Conservation (phyloP, 1,284 basidiomycete genomes). For the Malassezia arunalokei region DNA sequence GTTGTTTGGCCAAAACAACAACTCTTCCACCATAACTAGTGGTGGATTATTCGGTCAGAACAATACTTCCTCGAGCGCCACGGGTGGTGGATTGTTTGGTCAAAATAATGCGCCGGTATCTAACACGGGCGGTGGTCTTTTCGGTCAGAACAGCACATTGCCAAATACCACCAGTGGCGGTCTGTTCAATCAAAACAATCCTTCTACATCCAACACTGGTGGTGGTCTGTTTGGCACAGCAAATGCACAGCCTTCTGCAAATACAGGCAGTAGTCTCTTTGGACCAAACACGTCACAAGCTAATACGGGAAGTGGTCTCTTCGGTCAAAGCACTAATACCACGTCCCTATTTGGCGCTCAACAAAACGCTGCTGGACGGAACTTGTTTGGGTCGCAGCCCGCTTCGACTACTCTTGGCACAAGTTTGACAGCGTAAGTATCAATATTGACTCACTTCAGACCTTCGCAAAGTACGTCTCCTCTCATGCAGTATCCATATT, state of each 20-base stretch:
- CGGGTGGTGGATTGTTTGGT: constrained; percentile 2
- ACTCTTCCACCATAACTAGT: not conserved
- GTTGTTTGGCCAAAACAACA: constrained; percentile 16
- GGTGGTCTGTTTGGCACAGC: constrained; percentile 7
- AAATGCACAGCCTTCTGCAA: not conserved
- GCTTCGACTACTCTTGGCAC: not conserved
- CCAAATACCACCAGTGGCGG: not conserved
- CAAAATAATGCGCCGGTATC: not conserved
- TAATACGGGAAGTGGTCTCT: not conserved
- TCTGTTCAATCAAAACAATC: not conserved
- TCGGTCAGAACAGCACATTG: constrained; percentile 5
- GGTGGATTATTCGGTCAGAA: constrained; percentile 2
- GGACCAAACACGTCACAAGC: not conserved
- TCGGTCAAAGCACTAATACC: not conserved
- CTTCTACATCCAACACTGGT: not conserved
- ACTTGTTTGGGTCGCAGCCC: not conserved
- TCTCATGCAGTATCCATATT: constrained; percentile 28
- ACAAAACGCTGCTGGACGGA: not conserved
- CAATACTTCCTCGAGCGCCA: constrained; percentile 1
- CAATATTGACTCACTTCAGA: not conserved
- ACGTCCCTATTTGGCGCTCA: not conserved
- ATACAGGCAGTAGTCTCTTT: not conserved
- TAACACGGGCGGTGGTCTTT: constrained; percentile 1
- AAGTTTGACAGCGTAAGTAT: not conserved
- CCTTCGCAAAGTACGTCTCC: constrained; percentile 17